Conservation (phyloP, 345 rosid genomes). For the Theobroma cacao region DNA sequence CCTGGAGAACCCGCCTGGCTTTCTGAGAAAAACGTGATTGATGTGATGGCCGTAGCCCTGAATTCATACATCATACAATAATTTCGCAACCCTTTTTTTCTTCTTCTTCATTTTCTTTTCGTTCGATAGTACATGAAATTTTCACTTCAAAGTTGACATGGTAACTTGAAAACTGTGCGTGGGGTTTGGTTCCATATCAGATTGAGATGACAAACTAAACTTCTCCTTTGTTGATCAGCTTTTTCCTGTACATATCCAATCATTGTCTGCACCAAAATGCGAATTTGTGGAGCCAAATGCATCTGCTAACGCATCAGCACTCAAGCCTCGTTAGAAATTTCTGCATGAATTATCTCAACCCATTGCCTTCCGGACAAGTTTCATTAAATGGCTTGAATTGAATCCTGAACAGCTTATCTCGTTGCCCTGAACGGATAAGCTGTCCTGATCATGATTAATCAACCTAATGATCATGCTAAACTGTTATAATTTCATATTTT, state of each 20-base stretch:
- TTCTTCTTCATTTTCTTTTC: too few relatives aligned
- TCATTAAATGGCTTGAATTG: slow-evolving; percentile 2
- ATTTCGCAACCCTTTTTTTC: too few relatives aligned
- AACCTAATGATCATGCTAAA: background rate
- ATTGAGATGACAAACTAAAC: too few relatives aligned
- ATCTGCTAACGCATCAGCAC: background rate
- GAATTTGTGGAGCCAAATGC: background rate
- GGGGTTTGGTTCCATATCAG: too few relatives aligned
- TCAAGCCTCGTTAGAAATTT: background rate
- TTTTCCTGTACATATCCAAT: too few relatives aligned
- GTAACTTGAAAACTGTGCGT: background rate
- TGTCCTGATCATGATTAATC: background rate
- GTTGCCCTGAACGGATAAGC: background rate
- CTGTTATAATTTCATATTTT: too few relatives aligned
- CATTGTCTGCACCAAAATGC: background rate
- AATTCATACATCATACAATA: too few relatives aligned
- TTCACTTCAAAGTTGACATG: background rate
- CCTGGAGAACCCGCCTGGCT: background rate
- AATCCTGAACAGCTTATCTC: background rate
- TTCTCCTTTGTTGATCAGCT: background rate
- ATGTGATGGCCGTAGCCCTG: background rate
- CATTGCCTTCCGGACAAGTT: background rate
- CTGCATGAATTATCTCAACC: background rate
- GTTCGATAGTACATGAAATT: too few relatives aligned
- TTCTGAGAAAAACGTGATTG: background rate